Evolutionary conservation across 352 stramenopile genomes (phyloP), one percentile per base, ranked within the genome.

Genomic region (Globisporangium echinulatum): DNA sequence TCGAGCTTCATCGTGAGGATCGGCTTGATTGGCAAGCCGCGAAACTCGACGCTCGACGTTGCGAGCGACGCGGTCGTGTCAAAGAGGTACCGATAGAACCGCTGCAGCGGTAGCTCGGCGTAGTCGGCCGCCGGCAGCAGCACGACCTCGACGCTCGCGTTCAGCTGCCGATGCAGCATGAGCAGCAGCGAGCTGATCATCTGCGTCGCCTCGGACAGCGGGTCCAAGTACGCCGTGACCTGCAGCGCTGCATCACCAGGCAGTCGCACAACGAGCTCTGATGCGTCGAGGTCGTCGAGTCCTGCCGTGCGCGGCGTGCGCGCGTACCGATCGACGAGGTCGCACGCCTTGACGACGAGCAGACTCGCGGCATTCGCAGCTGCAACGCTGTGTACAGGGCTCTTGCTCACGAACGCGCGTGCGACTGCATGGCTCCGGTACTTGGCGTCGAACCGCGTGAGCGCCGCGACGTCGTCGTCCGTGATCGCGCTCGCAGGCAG

Each of bases 1-100:
- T 97, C 92, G 13, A 98, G 85, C 62, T 97, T 94, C 72, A 97
- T 88, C 3, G 94, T 98, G 58, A 98, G 61, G 51, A 97, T 86
- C 13, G 91, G 88, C 37, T 90, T 72, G 47, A 89, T 75, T 0
- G 93, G 91, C 13, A 98, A 65, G 49, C 79, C 77, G 9, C 67
- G 65, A 72, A 98, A 98, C 13, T 75, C 59, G 11, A 89, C 72
- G n/a, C 58, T 82, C 19, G 72, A 69, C 17, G 70, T 74, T 46
- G 66, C 56, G 39, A 70, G 61, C 14, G 72, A 75, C 9, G 56
- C 33, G 61, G 77, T 84, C 61, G 77, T 87, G 42, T 86, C 73
- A 42, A 94, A 93, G 7, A 92, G 63, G 58, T 97, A 98, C 19
- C 90, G 82, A 63, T 98, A 98, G 70, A 97, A 98, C 7, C 84